A percentile compares a stretch with the other conserved stretches of the same genome.
Evolutionary conservation across 805 yeast genomes (phyloP).

Genomic region (Candida coquimbonensis): DNA sequence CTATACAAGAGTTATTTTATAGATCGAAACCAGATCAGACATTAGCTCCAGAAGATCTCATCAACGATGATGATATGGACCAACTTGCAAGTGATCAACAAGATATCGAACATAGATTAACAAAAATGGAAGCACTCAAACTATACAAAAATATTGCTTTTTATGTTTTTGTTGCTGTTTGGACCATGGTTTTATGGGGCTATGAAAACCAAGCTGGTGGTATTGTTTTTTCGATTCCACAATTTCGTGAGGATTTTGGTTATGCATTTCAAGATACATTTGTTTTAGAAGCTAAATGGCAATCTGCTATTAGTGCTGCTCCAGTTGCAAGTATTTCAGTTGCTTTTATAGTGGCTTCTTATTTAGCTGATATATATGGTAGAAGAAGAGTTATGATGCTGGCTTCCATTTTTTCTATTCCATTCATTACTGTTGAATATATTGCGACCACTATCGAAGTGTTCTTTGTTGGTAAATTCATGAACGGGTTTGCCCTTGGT

Average conservation of each 20-base stretch:
- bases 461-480: conserved; percentile 35
- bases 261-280: conserved; percentile 19
- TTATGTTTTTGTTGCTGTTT: conserved; percentile 33
- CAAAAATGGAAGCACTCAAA: conserved; percentile 26
- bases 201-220: conserved; percentile 35
- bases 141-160: conserved; percentile 33
- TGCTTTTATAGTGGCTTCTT: conserved; percentile 21
- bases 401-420: conserved; percentile 24
- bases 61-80: conserved; percentile 4
- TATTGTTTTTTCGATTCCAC: conserved; percentile 30
- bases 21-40: conserved; percentile 3
- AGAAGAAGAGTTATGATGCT: conserved; percentile 27
- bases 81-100: conserved; percentile 11
- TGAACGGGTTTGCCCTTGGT: conserved; percentile 37
- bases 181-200: conserved; percentile 35
- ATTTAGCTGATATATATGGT: conserved; percentile 28
- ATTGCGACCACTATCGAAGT: conserved; percentile 30
- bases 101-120: conserved; percentile 10
- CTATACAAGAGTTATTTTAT: conserved; percentile 2
- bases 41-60: neutral
- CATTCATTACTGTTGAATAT: conserved; percentile 32
- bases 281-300: conserved; percentile 36
- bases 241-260: conserved; percentile 28
- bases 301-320: conserved; percentile 32
- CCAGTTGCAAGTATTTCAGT: conserved; percentile 26